Conservation (phyloP, 441 rosid genomes). For the Viola pubescens region DNA sequence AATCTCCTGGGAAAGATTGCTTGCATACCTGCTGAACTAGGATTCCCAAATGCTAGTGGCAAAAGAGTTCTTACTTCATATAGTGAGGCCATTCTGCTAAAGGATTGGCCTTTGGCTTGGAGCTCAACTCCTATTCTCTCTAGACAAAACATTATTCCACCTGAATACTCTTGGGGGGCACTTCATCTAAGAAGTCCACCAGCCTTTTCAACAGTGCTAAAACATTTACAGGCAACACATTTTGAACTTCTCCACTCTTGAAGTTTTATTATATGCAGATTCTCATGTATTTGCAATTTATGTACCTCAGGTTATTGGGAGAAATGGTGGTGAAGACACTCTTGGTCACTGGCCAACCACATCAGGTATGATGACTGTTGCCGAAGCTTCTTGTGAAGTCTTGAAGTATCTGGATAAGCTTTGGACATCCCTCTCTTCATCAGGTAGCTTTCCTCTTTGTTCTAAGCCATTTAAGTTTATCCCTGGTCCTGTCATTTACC, state of each 20-base stretch:
- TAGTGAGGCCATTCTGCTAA: conserved; percentile 64
- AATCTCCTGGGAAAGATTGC: conserved; percentile 70
- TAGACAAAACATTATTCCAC: conserved; percentile 74
- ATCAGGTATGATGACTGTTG: conserved; percentile 66
- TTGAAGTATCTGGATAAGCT: conserved; percentile 74
- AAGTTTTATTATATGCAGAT: conserved; percentile 12
- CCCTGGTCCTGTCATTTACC: too few species aligned
- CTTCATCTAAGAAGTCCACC: conserved; percentile 89
- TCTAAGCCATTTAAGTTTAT: conserved; percentile 2
- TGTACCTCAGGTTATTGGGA: conserved; percentile 59
- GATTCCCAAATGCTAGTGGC: conserved; percentile 70
- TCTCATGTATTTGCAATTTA: conserved; percentile 19
- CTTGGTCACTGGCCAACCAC: conserved; percentile 96
- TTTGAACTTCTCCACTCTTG: conserved; percentile 11
- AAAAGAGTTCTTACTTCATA: conserved; percentile 88
- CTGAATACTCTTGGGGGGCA: conserved; percentile 86
- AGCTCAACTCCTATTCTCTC: conserved; percentile 82
- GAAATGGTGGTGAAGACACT: conserved; percentile 93
- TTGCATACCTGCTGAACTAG: conserved; percentile 86
- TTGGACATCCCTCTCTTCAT: conserved; percentile 80
- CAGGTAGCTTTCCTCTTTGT: conserved; percentile 45
- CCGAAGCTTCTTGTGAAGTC: conserved; percentile 76
- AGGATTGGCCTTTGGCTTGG: conserved; percentile 99
- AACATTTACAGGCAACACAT: conserved; percentile 72
- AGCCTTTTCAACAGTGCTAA: conserved; percentile 62